A percentile compares a stretch with the other conserved stretches of the same genome.
Evolutionary conservation across 164 flowering plant genomes (phyloP).

Genomic region (Santalum album): DNA sequence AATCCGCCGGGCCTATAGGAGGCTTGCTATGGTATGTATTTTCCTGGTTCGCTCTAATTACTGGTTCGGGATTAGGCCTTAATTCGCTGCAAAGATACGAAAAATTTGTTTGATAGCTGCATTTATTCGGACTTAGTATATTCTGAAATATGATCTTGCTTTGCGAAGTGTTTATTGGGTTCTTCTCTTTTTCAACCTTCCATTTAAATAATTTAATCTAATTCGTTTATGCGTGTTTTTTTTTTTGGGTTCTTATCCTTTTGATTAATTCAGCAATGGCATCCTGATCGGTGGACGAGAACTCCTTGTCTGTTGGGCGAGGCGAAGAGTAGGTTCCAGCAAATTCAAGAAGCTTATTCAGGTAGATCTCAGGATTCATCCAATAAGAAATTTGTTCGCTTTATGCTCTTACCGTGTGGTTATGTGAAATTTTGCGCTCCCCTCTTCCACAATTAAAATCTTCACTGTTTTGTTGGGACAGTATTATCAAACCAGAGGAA

Average conservation of each 20-base stretch:
- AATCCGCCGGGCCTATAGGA: slow-evolving; percentile 47
- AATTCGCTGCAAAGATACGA: too few species aligned
- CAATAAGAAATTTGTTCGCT: neutral
- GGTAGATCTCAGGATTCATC: slow-evolving; percentile 37
- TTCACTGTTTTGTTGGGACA: slow-evolving; percentile 16
- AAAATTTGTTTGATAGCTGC: too few species aligned
- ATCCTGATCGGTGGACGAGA: slow-evolving; percentile 73
- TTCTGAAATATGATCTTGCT: too few species aligned
- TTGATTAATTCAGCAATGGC: slow-evolving; percentile 56
- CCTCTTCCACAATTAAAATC: too few species aligned
- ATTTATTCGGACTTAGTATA: too few species aligned
- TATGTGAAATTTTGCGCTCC: too few species aligned
- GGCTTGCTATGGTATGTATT: slow-evolving; percentile 41
- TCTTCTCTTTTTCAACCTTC: too few species aligned
- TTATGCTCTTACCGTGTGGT: too few species aligned
- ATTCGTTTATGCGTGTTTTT: too few species aligned
- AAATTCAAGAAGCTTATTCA: slow-evolving; percentile 85
- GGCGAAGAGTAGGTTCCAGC: slow-evolving; percentile 74
- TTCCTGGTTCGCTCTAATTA: neutral
- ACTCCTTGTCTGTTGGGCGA: slow-evolving; percentile 39
- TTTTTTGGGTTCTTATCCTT: neutral
- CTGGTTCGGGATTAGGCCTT: neutral
- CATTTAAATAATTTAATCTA: too few species aligned
- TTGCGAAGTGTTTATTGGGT: too few species aligned
- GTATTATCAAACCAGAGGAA: slow-evolving; percentile 66